Evolutionary conservation across 257 asterid species (phyloP).

Genomic region (Solanum clarkiae): DNA sequence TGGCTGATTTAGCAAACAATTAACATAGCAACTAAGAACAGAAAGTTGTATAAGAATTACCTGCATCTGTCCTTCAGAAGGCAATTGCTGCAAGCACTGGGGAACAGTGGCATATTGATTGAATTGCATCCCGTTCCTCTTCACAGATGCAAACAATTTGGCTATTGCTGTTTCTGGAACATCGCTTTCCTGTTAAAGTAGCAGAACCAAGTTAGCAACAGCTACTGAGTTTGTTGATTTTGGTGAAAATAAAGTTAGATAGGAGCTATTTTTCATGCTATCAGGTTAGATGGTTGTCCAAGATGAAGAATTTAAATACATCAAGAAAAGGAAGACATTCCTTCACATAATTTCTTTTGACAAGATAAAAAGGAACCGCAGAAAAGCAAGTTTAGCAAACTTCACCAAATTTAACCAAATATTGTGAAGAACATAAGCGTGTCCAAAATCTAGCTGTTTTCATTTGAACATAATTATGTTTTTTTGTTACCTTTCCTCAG

Average conservation of each 20-base stretch:
- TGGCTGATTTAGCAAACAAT: not conserved
- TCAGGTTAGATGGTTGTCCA: not conserved
- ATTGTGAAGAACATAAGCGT: not conserved
- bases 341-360: not conserved
- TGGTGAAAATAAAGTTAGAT: not conserved
- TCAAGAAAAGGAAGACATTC: not conserved
- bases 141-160: constrained; percentile 66
- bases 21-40: not conserved
- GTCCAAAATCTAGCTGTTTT: not conserved
- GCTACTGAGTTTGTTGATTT: not conserved
- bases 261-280: not conserved
- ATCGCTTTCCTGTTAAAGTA: constrained; percentile 57
- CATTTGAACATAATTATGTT: too few species aligned
- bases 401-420: not conserved
- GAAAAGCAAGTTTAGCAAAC: not conserved
- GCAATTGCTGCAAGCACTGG: constrained; percentile 72
- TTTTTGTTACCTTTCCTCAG: too few species aligned
- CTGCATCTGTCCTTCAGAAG: constrained; percentile 85
- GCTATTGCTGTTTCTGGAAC: constrained; percentile 86
- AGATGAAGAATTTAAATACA: not conserved
- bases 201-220: constrained; percentile 1
- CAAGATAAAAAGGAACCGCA: not conserved
- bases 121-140: constrained; percentile 34
- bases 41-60: constrained; percentile 17
- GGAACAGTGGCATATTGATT: constrained; percentile 45